Conservation (phyloP, 352 stramenopile species). For the Phytophthora cactorum region DNA sequence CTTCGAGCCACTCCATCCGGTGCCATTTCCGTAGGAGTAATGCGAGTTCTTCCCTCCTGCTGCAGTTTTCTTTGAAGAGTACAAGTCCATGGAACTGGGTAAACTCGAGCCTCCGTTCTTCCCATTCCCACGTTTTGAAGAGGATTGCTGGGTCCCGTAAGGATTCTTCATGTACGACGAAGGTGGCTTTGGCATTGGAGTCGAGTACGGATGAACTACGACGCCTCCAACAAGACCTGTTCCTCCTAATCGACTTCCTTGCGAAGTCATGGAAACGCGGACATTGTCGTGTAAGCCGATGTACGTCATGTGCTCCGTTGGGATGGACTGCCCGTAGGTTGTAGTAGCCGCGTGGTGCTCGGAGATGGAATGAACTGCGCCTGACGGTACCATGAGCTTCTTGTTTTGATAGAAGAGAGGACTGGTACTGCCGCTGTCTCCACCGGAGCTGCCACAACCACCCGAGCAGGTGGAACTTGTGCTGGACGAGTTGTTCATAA, state of each 20-base stretch:
- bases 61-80: slow-evolving; percentile 53
- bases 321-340: slow-evolving; percentile 28
- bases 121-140: slow-evolving; percentile 32
- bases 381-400: slow-evolving; percentile 35
- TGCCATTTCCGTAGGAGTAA: slow-evolving; percentile 16
- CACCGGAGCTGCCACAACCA: not conserved
- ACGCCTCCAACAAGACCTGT: slow-evolving; percentile 1
- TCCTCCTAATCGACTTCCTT: slow-evolving; percentile 41
- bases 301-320: slow-evolving; percentile 48
- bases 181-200: slow-evolving; percentile 51
- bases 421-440: slow-evolving; percentile 22
- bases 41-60: slow-evolving; percentile 14
- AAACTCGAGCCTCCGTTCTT: slow-evolving; percentile 34
- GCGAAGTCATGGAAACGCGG: slow-evolving; percentile 63
- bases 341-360: slow-evolving; percentile 32
- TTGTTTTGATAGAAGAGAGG: slow-evolving; percentile 39
- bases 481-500: slow-evolving; percentile 39
- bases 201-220: slow-evolving; percentile 44
- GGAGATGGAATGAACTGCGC: slow-evolving; percentile 37
- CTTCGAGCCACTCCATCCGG: slow-evolving; percentile 30
- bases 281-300: slow-evolving; percentile 43
- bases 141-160: slow-evolving; percentile 33
- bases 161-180: slow-evolving; percentile 61
- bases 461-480: slow-evolving; percentile 28
- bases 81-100: slow-evolving; percentile 54